Evolutionary conservation across 2,329 filamentous ascomycete genomes (phyloP).

Genomic region (Emergomyces pasteurianus): DNA sequence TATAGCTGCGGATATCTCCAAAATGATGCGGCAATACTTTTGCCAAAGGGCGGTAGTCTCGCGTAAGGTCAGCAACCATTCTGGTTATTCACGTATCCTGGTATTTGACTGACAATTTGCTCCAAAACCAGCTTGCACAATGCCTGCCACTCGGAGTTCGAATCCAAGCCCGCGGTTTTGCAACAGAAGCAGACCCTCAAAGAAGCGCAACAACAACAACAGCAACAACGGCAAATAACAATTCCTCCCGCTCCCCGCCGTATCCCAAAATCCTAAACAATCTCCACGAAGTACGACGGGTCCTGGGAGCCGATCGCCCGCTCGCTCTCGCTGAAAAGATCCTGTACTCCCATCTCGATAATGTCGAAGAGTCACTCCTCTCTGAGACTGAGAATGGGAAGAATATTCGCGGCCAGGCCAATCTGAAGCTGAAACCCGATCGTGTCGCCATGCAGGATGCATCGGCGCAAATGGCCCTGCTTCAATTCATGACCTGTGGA

Average conservation of each 20-base stretch:
- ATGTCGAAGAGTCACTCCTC: conserved; percentile 76
- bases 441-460: conserved; percentile 99
- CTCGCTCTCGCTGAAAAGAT: conserved; percentile 97
- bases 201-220: neutral
- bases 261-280: conserved; percentile 72
- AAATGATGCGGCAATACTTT: conserved; percentile 2
- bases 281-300: conserved; percentile 60
- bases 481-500: conserved; percentile 98
- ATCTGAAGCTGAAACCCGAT: conserved; percentile 93
- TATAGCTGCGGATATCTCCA: neutral
- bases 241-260: conserved; percentile 50
- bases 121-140: conserved; percentile 3
- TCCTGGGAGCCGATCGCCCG: conserved; percentile 51
- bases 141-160: conserved; percentile 3
- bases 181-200: conserved; percentile 7
- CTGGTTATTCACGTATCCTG: neutral
- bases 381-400: conserved; percentile 71
- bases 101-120: neutral
- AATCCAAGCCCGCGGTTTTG: conserved; percentile 7
- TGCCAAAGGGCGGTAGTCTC: neutral
- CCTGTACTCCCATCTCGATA: conserved; percentile 87
- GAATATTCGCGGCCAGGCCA: conserved; percentile 74
- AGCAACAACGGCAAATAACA: neutral
- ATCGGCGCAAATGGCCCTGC: conserved; percentile 91
- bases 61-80: neutral